Percentiles rank a stretch among this genome's conserved stretches.
These are phyloP conservation scores for Eimeria maxima DNA, from an alignment of 169 alveolate genomes.

Conservation along the genomic window DNA sequence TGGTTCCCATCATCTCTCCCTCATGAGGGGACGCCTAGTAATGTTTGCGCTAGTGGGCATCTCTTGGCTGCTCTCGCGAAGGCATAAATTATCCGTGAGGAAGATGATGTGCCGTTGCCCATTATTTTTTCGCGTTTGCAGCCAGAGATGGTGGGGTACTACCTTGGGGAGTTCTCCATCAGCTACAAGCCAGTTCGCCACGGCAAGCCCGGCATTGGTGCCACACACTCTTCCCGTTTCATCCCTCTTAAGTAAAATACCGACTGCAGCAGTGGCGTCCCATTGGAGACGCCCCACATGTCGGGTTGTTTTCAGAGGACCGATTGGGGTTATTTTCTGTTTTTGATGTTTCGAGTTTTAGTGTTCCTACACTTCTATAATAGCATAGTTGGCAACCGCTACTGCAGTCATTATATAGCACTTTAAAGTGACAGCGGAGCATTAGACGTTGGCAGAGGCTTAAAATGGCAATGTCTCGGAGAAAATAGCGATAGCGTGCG, in stretches of 20 bases:
- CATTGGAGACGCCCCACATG: neutral
- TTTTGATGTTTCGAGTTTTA: slow-evolving; percentile 5
- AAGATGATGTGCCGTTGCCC: neutral
- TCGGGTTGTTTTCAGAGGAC: slow-evolving; percentile 50
- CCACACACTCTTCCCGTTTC: slow-evolving; percentile 87
- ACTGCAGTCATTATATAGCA: neutral
- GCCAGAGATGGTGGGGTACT: slow-evolving; percentile 99
- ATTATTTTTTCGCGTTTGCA: neutral
- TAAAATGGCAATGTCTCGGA: neutral
- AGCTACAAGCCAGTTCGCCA: slow-evolving; percentile 99
- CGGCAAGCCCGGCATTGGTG: slow-evolving; percentile 99
- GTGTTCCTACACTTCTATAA: neutral
- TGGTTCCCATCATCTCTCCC: neutral
- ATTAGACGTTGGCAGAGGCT: neutral
- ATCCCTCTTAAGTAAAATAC: slow-evolving; percentile 81
- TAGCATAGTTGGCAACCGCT: neutral
- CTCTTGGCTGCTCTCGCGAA: neutral
- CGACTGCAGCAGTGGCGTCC: neutral
- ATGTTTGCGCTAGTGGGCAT: neutral
- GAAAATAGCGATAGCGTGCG: neutral
- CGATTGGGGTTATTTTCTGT: neutral
- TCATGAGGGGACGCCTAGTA: neutral
- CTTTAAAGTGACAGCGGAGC: neutral
- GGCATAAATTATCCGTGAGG: neutral
- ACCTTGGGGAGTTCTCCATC: slow-evolving; percentile 99